Evolutionary conservation across 331 rosid genomes (phyloP), one percentile per base, ranked within the genome.

Genomic region (Dryas integrifolia): DNA sequence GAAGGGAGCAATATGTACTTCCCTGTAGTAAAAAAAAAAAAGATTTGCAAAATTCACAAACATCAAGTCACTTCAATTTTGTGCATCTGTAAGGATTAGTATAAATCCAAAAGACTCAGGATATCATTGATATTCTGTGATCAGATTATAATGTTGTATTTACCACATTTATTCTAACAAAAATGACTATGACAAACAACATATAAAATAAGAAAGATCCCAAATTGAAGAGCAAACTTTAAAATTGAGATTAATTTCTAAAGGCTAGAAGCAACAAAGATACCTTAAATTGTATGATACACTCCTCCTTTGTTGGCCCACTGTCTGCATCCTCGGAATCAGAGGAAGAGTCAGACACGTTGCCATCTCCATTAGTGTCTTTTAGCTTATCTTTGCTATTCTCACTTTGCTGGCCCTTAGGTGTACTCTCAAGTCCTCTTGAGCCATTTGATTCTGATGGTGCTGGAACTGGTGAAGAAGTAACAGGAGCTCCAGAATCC

Each of bases 281-380:
- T 72, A 95, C 98, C 98, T 91, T 95, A 73, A 95, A 95, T 76
- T 95, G 97, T 72, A 73, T 80, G 38, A 91, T 83, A 56, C 97
- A 74, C 82, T 91, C 96, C 85, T 95, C 98, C 82, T 89, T 95
- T 24, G 96, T 85, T 48, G 96, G 93, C 57, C 96, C 97, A 79
- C 86, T 88, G 52, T 89, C 93, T 64, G 83, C 88, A 50, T 91
- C 98, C 82, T 91, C 98, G 14, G 97, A 95, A 81, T 95, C 98
- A 43, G 98, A 95, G 53, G 98, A 91, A 52, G 96, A 82, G 74
- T 95, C 97, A 48, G 97, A 85, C 79, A 67, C 57, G 59, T 83
- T 86, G 56, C 87, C 87, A 79, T 84, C 96, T 57, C 88, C 97
- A 80, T 89, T 88, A 58, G 82, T 80, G 85, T 89, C 97, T 73